A percentile compares a stretch with the other conserved stretches of the same genome.
Conservation (phyloP, 805 yeast species). For the Lachancea waltii region DNA sequence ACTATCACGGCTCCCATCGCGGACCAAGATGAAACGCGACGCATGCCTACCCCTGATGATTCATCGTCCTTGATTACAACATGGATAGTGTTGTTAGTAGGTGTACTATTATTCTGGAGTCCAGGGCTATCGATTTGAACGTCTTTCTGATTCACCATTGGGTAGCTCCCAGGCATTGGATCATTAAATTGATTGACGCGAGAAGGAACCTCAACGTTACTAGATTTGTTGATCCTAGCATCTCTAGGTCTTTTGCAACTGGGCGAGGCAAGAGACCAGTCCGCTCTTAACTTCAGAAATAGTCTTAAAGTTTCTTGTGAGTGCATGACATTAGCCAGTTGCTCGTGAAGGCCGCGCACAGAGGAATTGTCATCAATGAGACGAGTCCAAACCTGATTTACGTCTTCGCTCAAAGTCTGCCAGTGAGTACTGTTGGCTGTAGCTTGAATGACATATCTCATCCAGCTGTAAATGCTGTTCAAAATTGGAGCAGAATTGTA, state of each 20-base stretch:
- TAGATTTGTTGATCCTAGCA: not conserved
- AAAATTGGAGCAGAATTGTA: conserved; percentile 4
- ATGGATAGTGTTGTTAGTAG: not conserved
- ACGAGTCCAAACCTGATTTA: not conserved
- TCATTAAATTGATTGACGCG: not conserved
- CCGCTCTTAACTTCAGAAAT: not conserved
- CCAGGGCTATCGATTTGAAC: not conserved
- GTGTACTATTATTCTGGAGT: not conserved
- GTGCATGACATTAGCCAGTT: not conserved
- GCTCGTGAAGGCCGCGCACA: not conserved
- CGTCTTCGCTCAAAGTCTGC: not conserved
- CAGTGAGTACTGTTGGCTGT: conserved; percentile 4
- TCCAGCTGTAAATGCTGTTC: conserved; percentile 1
- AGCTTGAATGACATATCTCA: not conserved
- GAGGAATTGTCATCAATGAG: not conserved
- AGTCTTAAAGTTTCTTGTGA: not conserved
- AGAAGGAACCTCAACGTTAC: not conserved
- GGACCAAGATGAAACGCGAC: conserved; percentile 6
- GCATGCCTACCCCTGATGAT: conserved; percentile 1
- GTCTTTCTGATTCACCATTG: too few species aligned
- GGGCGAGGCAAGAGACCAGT: conserved; percentile 1
- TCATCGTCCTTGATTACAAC: conserved; percentile 3
- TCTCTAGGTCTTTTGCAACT: conserved; percentile 1
- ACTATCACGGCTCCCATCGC: conserved; percentile 8
- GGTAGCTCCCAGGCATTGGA: conserved; percentile 7